phyloP scores from a whole-genome alignment of 2,329 filamentous ascomycete genomes.

The Ramichloridium luteum region DNA sequence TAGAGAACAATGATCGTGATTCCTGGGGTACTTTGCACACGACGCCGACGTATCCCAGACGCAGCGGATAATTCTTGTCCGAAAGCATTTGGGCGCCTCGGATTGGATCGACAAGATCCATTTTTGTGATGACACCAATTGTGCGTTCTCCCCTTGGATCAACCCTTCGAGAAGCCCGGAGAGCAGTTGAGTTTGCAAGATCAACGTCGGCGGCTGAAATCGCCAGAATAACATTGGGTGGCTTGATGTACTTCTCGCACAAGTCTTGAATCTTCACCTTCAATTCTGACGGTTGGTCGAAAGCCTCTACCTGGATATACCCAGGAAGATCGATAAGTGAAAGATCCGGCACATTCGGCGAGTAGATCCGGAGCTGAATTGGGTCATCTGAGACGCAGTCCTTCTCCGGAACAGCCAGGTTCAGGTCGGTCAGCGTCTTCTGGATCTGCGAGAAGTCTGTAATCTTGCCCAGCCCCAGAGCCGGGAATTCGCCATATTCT shows the following conservation, averaged over 20 bases:
- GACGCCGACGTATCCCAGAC: constrained; percentile 93
- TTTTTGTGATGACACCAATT: constrained; percentile 98
- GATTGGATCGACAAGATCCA: constrained; percentile 83
- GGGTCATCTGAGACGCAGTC: constrained; percentile 95
- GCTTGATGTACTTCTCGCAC: constrained; percentile 95
- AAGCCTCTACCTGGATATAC: constrained; percentile 90
- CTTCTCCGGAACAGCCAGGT: constrained; percentile 76
- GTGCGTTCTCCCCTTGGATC: constrained; percentile 91
- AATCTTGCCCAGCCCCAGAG: constrained; percentile 77
- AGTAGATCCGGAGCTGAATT: constrained; percentile 91
- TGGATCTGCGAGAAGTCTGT: constrained; percentile 89
- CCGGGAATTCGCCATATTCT: constrained; percentile 94
- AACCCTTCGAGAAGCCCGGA: constrained; percentile 79
- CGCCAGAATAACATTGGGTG: constrained; percentile 90
- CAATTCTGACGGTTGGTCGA: constrained; percentile 78
- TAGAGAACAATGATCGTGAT: constrained; percentile 62
- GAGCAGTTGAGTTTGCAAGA: constrained; percentile 85
- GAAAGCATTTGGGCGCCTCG: constrained; percentile 67
- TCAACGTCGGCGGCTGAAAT: constrained; percentile 98
- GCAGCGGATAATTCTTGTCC: constrained; percentile 84
- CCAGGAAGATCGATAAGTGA: constrained; percentile 93
- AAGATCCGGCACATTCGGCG: constrained; percentile 85
- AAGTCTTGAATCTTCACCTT: constrained; percentile 94
- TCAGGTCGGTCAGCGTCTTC: constrained; percentile 85
- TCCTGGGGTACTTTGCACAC: constrained; percentile 66